These are phyloP conservation scores for Akebia trifoliata DNA, from an alignment of 164 flowering plant genomes.

Conservation along the genomic window DNA sequence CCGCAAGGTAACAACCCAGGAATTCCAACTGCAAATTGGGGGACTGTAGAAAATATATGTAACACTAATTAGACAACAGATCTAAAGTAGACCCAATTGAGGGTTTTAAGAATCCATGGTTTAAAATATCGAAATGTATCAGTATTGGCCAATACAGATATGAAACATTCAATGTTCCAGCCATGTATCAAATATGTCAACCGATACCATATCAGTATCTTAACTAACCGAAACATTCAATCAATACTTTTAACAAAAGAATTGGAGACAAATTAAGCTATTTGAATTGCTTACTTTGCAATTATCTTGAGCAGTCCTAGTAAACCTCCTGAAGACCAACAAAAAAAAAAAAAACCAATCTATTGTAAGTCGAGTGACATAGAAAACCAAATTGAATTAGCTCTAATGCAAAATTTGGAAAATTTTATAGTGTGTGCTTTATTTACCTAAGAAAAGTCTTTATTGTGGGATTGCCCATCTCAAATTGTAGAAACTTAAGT, in stretches of 20 bases:
- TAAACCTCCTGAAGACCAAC: slow-evolving; percentile 49
- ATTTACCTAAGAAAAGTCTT: slow-evolving; percentile 58
- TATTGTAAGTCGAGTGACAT: too few species aligned
- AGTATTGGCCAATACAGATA: too few species aligned
- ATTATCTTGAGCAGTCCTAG: slow-evolving; percentile 45
- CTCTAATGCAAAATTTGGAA: too few species aligned
- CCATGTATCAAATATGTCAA: too few species aligned
- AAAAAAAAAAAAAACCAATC: not conserved
- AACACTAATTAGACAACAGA: not conserved
- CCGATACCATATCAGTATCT: too few species aligned
- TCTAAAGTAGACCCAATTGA: not conserved
- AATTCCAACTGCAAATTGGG: slow-evolving; percentile 59
- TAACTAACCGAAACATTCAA: too few species aligned
- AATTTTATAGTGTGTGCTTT: too few species aligned
- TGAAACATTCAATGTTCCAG: too few species aligned
- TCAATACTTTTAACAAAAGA: too few species aligned
- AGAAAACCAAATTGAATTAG: too few species aligned
- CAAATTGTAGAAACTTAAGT: slow-evolving; percentile 51
- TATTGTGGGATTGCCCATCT: slow-evolving; percentile 59
- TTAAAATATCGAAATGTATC: too few species aligned
- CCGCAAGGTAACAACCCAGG: slow-evolving; percentile 68
- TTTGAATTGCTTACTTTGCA: slow-evolving; percentile 30
- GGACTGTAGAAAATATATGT: slow-evolving; percentile 32
- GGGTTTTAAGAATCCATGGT: too few species aligned
- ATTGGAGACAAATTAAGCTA: not conserved